phyloP scores from a whole-genome alignment of 228 moss, liverwort and hornwort genomes.

The Sphagnum magellanicum region DNA sequence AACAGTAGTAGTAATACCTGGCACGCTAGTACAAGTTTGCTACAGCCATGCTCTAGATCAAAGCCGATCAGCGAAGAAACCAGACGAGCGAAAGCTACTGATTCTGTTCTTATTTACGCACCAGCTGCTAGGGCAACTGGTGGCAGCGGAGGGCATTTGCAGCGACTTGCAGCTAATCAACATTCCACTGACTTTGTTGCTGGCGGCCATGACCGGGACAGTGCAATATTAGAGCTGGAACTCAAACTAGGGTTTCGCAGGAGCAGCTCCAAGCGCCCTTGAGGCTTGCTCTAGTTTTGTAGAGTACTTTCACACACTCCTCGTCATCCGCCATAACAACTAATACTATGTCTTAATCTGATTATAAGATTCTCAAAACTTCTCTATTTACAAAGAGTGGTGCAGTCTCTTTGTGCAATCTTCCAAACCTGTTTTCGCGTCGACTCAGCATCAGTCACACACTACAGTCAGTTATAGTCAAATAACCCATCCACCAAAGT shows the following conservation, averaged over 20 bases:
- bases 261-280: neutral
- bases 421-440: too few species aligned
- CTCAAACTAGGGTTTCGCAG: constrained; percentile 35
- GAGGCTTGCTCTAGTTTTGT: constrained; percentile 20
- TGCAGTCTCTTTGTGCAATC: too few species aligned
- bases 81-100: constrained; percentile 10
- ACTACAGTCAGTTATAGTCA: too few species aligned
- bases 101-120: constrained; percentile 12
- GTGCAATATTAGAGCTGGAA: constrained; percentile 30
- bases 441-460: too few species aligned
- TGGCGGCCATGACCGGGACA: constrained; percentile 3
- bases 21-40: neutral
- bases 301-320: constrained; percentile 6
- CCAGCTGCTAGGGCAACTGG: constrained; percentile 40
- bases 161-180: constrained; percentile 25
- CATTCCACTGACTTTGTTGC: neutral
- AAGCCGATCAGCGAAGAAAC: constrained; percentile 9
- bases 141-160: constrained; percentile 44
- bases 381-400: too few species aligned
- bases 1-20: constrained; percentile 14
- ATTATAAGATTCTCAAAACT: too few species aligned
- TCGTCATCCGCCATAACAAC: too few species aligned
- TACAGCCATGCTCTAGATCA: constrained; percentile 19
- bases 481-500: too few species aligned
- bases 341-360: too few species aligned